Conservation (phyloP, 176 grass and related monocot species). For the Eremochloa ophiuroides region DNA sequence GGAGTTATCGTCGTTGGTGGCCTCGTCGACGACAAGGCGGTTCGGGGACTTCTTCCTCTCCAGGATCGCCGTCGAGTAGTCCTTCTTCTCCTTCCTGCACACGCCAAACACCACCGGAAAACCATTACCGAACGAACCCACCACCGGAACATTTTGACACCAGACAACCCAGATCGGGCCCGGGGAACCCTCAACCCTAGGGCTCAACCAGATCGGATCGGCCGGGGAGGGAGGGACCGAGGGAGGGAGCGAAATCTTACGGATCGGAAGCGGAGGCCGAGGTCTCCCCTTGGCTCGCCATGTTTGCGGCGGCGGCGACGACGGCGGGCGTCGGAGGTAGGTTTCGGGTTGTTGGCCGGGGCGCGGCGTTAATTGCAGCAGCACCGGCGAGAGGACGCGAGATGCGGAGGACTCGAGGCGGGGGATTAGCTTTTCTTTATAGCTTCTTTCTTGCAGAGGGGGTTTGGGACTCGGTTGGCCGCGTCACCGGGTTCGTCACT, state of each 20-base stretch:
- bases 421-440: constrained; percentile 16
- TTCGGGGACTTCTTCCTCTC: constrained; percentile 73
- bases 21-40: constrained; percentile 70
- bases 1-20: constrained; percentile 71
- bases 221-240: not conserved
- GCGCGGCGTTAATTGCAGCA: not conserved
- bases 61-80: constrained; percentile 69
- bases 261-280: constrained; percentile 58
- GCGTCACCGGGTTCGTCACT: not conserved
- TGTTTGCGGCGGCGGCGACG: not conserved
- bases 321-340: not conserved
- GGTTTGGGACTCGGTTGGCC: not conserved
- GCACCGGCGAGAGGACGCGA: not conserved
- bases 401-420: not conserved
- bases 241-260: constrained; percentile 35
- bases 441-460: constrained; percentile 32
- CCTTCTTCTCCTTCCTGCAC: constrained; percentile 75
- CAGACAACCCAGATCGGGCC: not conserved
- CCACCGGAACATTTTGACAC: not conserved
- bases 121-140: not conserved
- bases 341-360: not conserved
- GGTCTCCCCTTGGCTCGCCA: constrained; percentile 61
- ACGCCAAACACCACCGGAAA: not conserved
- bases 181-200: not conserved
- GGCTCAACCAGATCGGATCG: constrained; percentile 21